Evolutionary conservation across 257 asterid genomes (phyloP).

Genomic region (Sherardia arvensis): DNA sequence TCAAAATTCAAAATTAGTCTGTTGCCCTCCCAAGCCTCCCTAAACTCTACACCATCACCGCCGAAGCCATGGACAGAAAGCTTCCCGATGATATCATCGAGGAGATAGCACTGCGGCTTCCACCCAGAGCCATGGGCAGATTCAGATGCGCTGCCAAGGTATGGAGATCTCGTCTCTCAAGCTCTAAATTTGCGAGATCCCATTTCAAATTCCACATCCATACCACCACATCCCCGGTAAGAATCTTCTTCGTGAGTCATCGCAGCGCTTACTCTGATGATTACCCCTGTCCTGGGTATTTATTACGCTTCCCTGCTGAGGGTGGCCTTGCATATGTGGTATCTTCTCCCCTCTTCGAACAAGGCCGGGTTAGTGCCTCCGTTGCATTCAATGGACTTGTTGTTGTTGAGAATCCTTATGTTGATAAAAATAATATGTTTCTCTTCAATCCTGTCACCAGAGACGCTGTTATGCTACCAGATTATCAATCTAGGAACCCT

Average conservation of each 20-base stretch:
- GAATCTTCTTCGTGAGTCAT: conserved; percentile 8
- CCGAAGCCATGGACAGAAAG: neutral
- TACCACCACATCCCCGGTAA: neutral
- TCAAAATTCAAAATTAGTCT: too few species aligned
- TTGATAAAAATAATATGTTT: neutral
- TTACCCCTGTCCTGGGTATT: neutral
- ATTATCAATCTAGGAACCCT: neutral
- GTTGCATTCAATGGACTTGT: conserved; percentile 27
- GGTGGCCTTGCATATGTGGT: neutral
- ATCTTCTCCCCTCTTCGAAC: neutral
- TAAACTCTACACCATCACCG: neutral
- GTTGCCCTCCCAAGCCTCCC: too few species aligned
- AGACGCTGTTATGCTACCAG: conserved; percentile 8
- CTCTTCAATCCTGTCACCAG: conserved; percentile 35
- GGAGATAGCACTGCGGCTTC: neutral
- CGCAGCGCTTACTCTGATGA: neutral
- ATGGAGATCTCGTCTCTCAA: neutral
- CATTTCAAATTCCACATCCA: conserved; percentile 14
- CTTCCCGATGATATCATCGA: neutral
- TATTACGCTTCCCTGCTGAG: conserved; percentile 1
- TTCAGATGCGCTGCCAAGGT: neutral
- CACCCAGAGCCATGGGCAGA: neutral
- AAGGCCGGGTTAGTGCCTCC: conserved; percentile 3
- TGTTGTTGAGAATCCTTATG: neutral
- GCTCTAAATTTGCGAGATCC: neutral